A percentile compares a stretch with the other conserved stretches of the same genome.
These are phyloP conservation scores for Scedosporium dehoogii DNA, from an alignment of 2,329 filamentous ascomycete species.

Conservation along the genomic window DNA sequence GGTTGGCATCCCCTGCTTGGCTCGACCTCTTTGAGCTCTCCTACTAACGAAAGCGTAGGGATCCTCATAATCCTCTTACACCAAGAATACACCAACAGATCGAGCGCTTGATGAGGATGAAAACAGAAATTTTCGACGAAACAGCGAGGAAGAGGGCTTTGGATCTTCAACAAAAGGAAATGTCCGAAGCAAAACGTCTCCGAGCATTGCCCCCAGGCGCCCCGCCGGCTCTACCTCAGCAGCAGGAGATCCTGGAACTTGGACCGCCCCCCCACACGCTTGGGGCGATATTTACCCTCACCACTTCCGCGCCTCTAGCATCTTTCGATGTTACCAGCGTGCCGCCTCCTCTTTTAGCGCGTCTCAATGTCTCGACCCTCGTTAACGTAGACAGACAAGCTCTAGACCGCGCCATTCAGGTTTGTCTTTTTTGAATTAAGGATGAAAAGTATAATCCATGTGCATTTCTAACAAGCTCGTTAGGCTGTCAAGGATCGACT, in stretches of 20 bases:
- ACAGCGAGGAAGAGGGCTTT: constrained; percentile 66
- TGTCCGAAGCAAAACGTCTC: constrained; percentile 75
- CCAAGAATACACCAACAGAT: constrained; percentile 79
- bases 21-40: not conserved
- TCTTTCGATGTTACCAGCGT: constrained; percentile 77
- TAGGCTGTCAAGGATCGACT: constrained; percentile 37
- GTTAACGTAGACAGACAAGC: constrained; percentile 9
- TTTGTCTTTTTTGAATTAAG: not conserved
- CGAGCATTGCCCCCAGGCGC: constrained; percentile 44
- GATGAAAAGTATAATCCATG: not conserved
- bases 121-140: constrained; percentile 72
- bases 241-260: constrained; percentile 56
- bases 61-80: constrained; percentile 66
- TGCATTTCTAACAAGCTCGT: not conserved
- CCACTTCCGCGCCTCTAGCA: constrained; percentile 59
- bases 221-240: constrained; percentile 15
- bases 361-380: constrained; percentile 73
- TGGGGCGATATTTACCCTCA: constrained; percentile 80
- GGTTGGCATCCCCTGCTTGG: constrained; percentile 33
- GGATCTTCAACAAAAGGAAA: constrained; percentile 60
- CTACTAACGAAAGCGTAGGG: constrained; percentile 36
- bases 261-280: constrained; percentile 67
- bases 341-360: constrained; percentile 63
- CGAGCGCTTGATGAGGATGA: constrained; percentile 69
- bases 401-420: constrained; percentile 10